Conservation (phyloP, 305 asterid genomes). For the Lippia alba region DNA sequence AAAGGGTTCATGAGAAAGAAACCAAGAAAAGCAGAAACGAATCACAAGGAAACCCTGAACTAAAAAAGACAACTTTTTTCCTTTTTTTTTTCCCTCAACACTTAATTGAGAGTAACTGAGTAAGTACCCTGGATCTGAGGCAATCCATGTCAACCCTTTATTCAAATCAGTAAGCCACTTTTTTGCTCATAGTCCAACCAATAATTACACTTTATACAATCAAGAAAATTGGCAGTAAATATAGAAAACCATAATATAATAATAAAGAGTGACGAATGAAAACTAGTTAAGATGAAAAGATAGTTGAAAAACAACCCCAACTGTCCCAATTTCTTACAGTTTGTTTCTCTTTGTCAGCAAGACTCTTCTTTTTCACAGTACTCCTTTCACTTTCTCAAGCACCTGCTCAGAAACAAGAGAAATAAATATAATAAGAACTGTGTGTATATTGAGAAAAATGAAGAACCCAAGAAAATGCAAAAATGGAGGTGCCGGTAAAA, state of each 20-base stretch:
- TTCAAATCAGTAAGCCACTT: constrained; percentile 44
- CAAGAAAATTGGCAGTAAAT: constrained; percentile 32
- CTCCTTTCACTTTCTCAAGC: constrained; percentile 41
- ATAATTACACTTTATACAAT: constrained; percentile 42
- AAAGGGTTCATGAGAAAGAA: constrained; percentile 49
- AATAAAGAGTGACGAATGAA: constrained; percentile 12
- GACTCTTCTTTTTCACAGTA: constrained; percentile 4
- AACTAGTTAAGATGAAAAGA: constrained; percentile 24
- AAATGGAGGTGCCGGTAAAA: neutral
- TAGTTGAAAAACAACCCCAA: constrained; percentile 5
- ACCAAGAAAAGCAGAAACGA: constrained; percentile 45
- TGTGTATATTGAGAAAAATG: constrained; percentile 23
- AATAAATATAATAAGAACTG: neutral
- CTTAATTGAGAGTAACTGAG: constrained; percentile 48
- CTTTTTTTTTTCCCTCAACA: constrained; percentile 50
- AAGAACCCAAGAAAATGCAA: constrained; percentile 32
- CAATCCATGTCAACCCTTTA: constrained; percentile 64
- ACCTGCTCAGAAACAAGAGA: constrained; percentile 37
- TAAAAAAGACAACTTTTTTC: constrained; percentile 49
- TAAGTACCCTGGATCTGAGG: constrained; percentile 95
- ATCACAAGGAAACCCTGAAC: constrained; percentile 81
- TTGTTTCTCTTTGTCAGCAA: constrained; percentile 20
- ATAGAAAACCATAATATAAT: constrained; percentile 2
- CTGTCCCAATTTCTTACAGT: constrained; percentile 27
- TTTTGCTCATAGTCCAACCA: constrained; percentile 36